Base-by-base conservation (phyloP, 1,139 yeast species). In the Saccharomyces hybrid region DNA sequence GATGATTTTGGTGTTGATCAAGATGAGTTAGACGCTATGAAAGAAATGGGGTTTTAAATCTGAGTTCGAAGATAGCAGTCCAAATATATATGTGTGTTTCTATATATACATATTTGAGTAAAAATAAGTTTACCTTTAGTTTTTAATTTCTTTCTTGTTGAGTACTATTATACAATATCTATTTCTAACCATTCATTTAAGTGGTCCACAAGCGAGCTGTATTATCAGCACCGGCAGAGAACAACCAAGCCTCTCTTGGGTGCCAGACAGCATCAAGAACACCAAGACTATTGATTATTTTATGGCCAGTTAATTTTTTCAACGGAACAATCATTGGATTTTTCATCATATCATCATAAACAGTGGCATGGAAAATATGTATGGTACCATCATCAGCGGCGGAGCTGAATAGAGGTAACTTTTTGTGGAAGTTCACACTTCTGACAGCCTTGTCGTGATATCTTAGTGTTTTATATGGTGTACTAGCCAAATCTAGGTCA, bases 161-260 rank as follows among this genome's bases (percentile, higher is more conserved):
- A 19, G 38, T 48, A 46, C 13, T 25, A 28, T 26, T 54, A 49
- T 34, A 52, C 56, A 57, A 49, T 57, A 47, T 53, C 49, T 51
- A 50, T 57, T 70, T 31, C 34, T 31, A 31, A 31, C 13, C 13
- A 31, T 11, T 31, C 13, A 31, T 31, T 11, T 31, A 83, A 14
- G 96, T 88, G 46, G 99, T 93, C 99, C 99, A 93, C 68, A 93
- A 77, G 68, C 97, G 84, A 19, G 97, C 98, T 53, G 93, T 85
- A 58, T 96, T 91, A 72, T 95, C 99, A 25, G 98, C 98, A 64
- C 98, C 99, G n/a, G 96, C 90, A 70, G 95, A 86, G 71, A 93
- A 90, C 66, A 93, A 77, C 99, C 99, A 93, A 1, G 99, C 97
- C 73, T 95, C 98, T 67, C 86, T 84, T 60, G 99, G 98, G 78